Base-by-base conservation (phyloP, 371 early-diverging fungal genomes). In the Mucor plumbeus region DNA sequence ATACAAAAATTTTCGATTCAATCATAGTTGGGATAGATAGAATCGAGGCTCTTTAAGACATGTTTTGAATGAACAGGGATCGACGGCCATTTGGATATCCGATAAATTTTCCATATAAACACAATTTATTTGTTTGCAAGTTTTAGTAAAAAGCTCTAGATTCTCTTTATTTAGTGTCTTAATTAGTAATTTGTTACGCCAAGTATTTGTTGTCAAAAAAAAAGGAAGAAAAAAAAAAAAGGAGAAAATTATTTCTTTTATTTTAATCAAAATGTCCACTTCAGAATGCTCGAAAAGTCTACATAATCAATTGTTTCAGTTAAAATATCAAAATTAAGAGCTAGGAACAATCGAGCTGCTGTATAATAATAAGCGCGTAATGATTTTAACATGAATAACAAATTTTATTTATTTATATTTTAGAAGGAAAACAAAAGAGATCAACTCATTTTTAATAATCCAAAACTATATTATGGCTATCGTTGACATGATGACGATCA, bases 401-500 rank as follows among this genome's bases (percentile, higher is more conserved):
- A 50, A 26, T 13, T 50, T 50, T 50, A 50, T 50, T 50, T 7
- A 38, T 26, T 5, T 43, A n/a, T n/a, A n/a, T 43, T 43, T 41
- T 41, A 43, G 44, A 8, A 44, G 15, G 15, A 43, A 43, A 38
- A 38, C 7, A 19, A 31, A 55, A 55, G 55, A 55, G 55, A 35
- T 55, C 55, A 55, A 55, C 55, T 55, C 55, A 8, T 31, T 55
- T 8, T 34, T 11, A 55, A 14, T 34, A 55, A 11, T 50, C 50
- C 50, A 50, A 21, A 11, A 26, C 21, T 17, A 50, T 50, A 21
- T 50, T 50, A 19, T 38, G 38, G 38, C 9, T 44, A 44, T 44
- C 44, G 9, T 31, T 55, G 17, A 55, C 55, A 55, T 34, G 31
- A 55, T 55, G 55, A 35, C 35, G 55, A 55, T 55, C 55, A 55